Conservation (phyloP, 768 basidiomycete species). For the Tulasnella sp. region DNA sequence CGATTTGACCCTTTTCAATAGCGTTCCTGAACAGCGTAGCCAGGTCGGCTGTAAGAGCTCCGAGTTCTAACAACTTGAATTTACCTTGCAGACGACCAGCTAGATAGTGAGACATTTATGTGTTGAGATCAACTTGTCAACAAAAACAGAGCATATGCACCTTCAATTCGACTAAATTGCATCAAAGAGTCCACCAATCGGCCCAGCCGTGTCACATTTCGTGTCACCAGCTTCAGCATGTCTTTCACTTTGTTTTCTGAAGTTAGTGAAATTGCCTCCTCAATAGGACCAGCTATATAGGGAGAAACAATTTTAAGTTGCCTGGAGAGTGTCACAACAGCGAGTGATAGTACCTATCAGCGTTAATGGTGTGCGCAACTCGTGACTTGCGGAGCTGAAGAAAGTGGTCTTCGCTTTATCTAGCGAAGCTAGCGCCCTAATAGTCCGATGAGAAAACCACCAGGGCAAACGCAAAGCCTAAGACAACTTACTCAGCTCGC, state of each 20-base stretch:
- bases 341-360: constrained; percentile 16
- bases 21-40: constrained; percentile 27
- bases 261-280: constrained; percentile 17
- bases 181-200: constrained; percentile 30
- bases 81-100: constrained; percentile 21
- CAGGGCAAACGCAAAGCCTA: too few relatives aligned
- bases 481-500: constrained; percentile 20
- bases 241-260: constrained; percentile 19
- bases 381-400: constrained; percentile 23
- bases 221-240: constrained; percentile 18
- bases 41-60: constrained; percentile 25
- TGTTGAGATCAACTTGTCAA: not conserved
- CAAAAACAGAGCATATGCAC: constrained; percentile 10
- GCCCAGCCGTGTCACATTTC: constrained; percentile 27
- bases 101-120: not conserved
- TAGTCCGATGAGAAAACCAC: too few relatives aligned
- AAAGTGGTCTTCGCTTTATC: constrained; percentile 24
- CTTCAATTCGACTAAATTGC: constrained; percentile 27
- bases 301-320: too few relatives aligned
- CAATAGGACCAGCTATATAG: constrained; percentile 19
- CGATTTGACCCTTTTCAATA: constrained; percentile 24
- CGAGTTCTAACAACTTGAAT: constrained; percentile 26
- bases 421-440: constrained; percentile 21
- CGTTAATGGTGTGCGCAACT: constrained; percentile 24
- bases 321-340: not conserved